Conservation (phyloP, 2,329 filamentous ascomycete genomes). For the Penicillium sp. region DNA sequence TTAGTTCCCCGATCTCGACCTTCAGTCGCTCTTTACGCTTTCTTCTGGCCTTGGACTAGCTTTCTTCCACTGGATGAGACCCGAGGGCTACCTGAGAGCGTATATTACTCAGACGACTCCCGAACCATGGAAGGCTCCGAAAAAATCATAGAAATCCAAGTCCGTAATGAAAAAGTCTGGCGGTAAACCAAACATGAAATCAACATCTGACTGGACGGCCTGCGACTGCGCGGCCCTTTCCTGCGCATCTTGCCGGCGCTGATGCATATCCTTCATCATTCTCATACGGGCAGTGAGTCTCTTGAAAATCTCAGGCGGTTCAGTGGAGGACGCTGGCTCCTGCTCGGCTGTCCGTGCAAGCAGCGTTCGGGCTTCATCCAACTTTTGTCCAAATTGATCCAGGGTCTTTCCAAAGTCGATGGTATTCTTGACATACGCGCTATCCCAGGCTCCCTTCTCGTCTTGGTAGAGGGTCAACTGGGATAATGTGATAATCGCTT, state of each 20-base stretch:
- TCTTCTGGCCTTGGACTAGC: too few relatives aligned
- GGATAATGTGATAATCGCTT: constrained; percentile 38
- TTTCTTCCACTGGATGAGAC: too few relatives aligned
- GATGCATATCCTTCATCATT: background rate
- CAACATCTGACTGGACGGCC: background rate
- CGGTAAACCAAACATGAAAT: background rate
- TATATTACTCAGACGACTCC: background rate
- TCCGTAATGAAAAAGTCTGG: background rate
- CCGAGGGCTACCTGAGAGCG: background rate
- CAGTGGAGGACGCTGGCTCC: background rate
- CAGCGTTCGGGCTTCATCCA: constrained; percentile 16
- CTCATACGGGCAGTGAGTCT: background rate
- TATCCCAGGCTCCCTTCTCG: constrained; percentile 28
- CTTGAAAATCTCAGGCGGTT: constrained; percentile 14
- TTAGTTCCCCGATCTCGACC: too few relatives aligned
- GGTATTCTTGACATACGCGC: constrained; percentile 19
- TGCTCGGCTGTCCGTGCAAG: background rate
- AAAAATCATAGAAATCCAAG: background rate
- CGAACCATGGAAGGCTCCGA: background rate
- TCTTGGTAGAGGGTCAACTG: constrained; percentile 25
- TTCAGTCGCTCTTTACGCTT: too few relatives aligned
- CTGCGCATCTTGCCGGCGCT: background rate
- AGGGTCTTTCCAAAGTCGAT: constrained; percentile 24
- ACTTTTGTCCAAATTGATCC: constrained; percentile 17
- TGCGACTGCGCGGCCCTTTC: background rate